phyloP scores from a whole-genome alignment of 768 basidiomycete species.

The Chalciporus pseudorubinellus region DNA sequence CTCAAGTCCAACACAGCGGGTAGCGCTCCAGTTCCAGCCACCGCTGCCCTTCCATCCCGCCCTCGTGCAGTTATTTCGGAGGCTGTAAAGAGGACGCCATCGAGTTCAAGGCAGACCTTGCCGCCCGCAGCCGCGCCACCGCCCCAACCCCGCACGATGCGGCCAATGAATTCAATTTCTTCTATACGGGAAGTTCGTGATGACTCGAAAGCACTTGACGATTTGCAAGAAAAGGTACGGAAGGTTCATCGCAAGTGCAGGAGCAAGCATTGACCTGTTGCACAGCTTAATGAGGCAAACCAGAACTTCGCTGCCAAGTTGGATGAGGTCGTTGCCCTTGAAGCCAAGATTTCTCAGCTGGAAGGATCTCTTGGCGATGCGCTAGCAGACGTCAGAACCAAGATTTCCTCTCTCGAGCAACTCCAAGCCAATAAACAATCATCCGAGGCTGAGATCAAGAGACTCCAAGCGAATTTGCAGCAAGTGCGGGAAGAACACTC shows the following conservation, averaged over 20 bases:
- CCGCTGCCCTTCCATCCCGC: slow-evolving; percentile 35
- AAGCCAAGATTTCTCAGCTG: slow-evolving; percentile 49
- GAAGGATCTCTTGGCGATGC: slow-evolving; percentile 48
- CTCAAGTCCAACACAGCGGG: slow-evolving; percentile 38
- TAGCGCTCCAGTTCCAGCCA: slow-evolving; percentile 21
- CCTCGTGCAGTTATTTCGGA: slow-evolving; percentile 72
- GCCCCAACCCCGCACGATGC: slow-evolving; percentile 41
- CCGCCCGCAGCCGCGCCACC: slow-evolving; percentile 23
- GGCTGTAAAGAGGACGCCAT: slow-evolving; percentile 50
- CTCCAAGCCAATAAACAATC: slow-evolving; percentile 48
- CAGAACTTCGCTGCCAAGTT: slow-evolving; percentile 54
- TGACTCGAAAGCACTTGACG: slow-evolving; percentile 54
- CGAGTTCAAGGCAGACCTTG: slow-evolving; percentile 43
- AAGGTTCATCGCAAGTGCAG: not conserved
- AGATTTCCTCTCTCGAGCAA: slow-evolving; percentile 41
- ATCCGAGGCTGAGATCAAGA: slow-evolving; percentile 48
- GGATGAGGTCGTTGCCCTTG: slow-evolving; percentile 48
- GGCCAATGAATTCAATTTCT: slow-evolving; percentile 60
- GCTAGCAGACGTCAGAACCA: slow-evolving; percentile 47
- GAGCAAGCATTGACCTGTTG: not conserved
- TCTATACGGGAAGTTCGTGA: slow-evolving; percentile 71
- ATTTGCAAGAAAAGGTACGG: slow-evolving; percentile 58
- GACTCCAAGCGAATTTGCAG: slow-evolving; percentile 41
- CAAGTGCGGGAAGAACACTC: slow-evolving; percentile 32
- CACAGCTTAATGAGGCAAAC: slow-evolving; percentile 59